These are phyloP conservation scores for Buxus sempervirens DNA, from an alignment of 164 flowering plant genomes.

Conservation along the genomic window DNA sequence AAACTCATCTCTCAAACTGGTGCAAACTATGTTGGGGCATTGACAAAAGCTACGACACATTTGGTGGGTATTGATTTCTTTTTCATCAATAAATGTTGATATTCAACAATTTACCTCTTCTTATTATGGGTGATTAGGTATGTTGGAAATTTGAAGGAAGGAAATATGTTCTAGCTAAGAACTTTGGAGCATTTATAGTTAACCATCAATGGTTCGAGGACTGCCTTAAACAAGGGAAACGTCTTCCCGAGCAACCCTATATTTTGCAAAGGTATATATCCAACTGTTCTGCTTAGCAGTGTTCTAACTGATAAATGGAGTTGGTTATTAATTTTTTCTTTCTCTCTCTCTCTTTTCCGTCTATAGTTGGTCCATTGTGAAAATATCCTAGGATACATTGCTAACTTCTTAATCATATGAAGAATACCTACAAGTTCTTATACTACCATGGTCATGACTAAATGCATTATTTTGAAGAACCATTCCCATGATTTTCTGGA, in stretches of 20 bases:
- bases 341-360: too few relatives aligned
- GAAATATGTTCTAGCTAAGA: conserved; percentile 66
- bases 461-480: background rate
- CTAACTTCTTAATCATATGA: background rate
- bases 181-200: conserved; percentile 45
- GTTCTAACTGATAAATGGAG: background rate
- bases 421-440: background rate
- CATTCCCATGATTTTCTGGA: background rate
- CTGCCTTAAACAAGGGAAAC: conserved; percentile 64
- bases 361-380: too few relatives aligned
- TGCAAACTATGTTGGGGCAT: conserved; percentile 74
- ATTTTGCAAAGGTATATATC: conserved; percentile 42
- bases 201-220: conserved; percentile 92
- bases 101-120: background rate
- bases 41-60: conserved; percentile 71
- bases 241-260: conserved; percentile 62
- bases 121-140: conserved; percentile 38
- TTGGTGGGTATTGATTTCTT: conserved; percentile 44
- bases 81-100: background rate
- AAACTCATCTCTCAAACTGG: conserved; percentile 74
- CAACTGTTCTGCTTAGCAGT: background rate
- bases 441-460: too few relatives aligned
- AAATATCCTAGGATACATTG: too few relatives aligned
- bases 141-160: conserved; percentile 81
- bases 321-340: background rate